A percentile compares a stretch with the other conserved stretches of the same genome.
These are phyloP conservation scores for Sclerotinia nivalis DNA, from an alignment of 2,329 filamentous ascomycete genomes.

Conservation along the genomic window DNA sequence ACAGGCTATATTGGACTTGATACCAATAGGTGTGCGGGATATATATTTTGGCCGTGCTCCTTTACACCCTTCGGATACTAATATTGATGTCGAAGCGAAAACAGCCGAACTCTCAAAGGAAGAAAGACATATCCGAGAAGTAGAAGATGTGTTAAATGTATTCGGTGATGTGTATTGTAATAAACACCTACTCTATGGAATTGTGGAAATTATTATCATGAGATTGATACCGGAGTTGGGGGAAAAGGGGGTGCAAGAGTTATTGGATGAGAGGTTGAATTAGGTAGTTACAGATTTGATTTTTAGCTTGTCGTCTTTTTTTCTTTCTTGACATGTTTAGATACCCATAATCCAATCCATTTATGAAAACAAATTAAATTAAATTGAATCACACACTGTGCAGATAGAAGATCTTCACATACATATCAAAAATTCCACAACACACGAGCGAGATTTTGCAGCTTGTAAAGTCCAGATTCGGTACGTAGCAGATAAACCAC, in stretches of 20 bases:
- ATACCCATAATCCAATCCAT: slow-evolving; percentile 1
- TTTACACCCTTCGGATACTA: neutral
- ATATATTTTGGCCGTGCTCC: slow-evolving; percentile 43
- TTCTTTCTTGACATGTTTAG: slow-evolving; percentile 14
- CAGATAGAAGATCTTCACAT: neutral
- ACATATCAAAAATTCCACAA: neutral
- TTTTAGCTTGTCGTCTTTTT: neutral
- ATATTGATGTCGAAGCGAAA: slow-evolving; percentile 1
- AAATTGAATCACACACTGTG: neutral
- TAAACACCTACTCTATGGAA: slow-evolving; percentile 81
- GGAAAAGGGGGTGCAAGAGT: slow-evolving; percentile 67
- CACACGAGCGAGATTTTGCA: neutral
- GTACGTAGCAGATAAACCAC: neutral
- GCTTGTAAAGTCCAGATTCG: neutral
- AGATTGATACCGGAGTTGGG: slow-evolving; percentile 81
- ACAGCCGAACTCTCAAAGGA: slow-evolving; percentile 3
- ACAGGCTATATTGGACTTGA: slow-evolving; percentile 51
- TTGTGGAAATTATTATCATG: slow-evolving; percentile 80
- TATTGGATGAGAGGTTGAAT: slow-evolving; percentile 70
- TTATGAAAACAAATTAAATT: neutral
- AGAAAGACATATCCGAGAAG: slow-evolving; percentile 35
- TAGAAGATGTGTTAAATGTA: slow-evolving; percentile 65
- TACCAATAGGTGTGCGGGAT: slow-evolving; percentile 45
- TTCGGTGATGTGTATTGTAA: slow-evolving; percentile 87
- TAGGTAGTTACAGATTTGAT: slow-evolving; percentile 32